Evolutionary conservation across 2,329 filamentous ascomycete genomes (phyloP).

Genomic region (Clarireedia hainanense): DNA sequence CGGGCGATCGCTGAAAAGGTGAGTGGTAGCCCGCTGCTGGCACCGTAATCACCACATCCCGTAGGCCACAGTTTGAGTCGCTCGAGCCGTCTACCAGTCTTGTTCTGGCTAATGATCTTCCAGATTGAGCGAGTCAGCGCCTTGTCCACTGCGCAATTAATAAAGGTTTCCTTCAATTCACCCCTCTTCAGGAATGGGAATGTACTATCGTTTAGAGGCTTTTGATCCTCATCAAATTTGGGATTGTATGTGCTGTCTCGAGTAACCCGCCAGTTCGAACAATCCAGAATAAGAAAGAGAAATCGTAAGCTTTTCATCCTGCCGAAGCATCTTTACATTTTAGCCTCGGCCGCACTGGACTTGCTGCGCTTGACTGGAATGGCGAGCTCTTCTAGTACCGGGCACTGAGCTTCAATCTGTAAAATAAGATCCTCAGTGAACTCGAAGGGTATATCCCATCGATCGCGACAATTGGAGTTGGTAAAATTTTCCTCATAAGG

Average conservation of each 20-base stretch:
- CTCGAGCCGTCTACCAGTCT: slow-evolving; percentile 6
- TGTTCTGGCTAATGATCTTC: slow-evolving; percentile 9
- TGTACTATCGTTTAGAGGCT: not conserved
- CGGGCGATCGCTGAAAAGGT: not conserved
- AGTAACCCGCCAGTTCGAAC: slow-evolving; percentile 10
- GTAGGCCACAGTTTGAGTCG: slow-evolving; percentile 9
- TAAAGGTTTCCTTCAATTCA: slow-evolving; percentile 7
- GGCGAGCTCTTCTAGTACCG: slow-evolving; percentile 7
- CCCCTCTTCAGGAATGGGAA: not conserved
- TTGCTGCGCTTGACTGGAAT: slow-evolving; percentile 6
- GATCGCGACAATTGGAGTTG: not conserved
- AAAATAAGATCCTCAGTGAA: slow-evolving; percentile 8
- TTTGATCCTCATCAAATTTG: slow-evolving; percentile 6
- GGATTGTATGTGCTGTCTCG: slow-evolving; percentile 4
- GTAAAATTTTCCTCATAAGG: not conserved
- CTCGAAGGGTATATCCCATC: slow-evolving; percentile 6
- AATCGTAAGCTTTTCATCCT: slow-evolving; percentile 7
- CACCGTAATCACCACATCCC: slow-evolving; percentile 4
- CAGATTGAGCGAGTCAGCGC: slow-evolving; percentile 10
- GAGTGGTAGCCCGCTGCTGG: not conserved
- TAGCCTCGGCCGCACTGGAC: not conserved
- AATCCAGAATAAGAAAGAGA: slow-evolving; percentile 12
- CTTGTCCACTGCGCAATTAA: slow-evolving; percentile 12
- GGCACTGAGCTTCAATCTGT: slow-evolving; percentile 10
- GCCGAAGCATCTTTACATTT: slow-evolving; percentile 9